Base-by-base conservation (phyloP, 1,284 basidiomycete species). In the Microbotryum saponariae region DNA sequence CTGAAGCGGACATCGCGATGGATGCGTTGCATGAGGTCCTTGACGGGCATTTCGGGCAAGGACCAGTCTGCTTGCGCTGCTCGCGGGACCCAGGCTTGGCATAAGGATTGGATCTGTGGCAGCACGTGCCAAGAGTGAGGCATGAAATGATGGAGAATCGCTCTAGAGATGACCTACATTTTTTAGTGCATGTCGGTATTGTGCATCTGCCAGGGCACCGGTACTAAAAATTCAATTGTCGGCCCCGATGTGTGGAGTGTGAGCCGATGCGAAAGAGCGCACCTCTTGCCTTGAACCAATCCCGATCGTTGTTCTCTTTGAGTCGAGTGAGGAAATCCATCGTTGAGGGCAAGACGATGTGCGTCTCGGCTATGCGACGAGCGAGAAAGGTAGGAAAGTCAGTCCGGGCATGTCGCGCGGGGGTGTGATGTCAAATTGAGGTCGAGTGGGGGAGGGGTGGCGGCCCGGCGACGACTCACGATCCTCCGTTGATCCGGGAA, bases 1-100 rank as follows among this genome's bases (percentile, higher is more conserved):
- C 56, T 59, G 60, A 67, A 56, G 14, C 37, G 56, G 2, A 68
- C 64, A 31, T 71, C 72, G 54, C 67, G 64, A 60, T 73, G 70
- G 55, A 74, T 70, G 4, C 75, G 64, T 37, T 76, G 73, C 29
- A 72, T 66, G 20, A 75, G 54, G 50, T 76, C 75, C 59, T 76
- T 76, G 14, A 65, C 65, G 5, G 75, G 75, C 25, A 76, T 65
- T 51, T 71, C 70, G 6, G 75, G 75, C 1, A 76, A 62, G 3
- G 70, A 67, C 63, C 68, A 70, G 56, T 76, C 75, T 14, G 71
- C 74, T 46, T 73, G 63, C 18, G 69, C 60, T 44, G 73, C 70
- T 45, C 71, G 66, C 5, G 73, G 70, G 20, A 73, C 61, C 45
- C 74, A 68, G 9, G 67, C 68, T 2, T 70, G 66, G 33, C 73